Conservation (phyloP, 495 filamentous ascomycete genomes). For the Cryomyces antarcticus region DNA sequence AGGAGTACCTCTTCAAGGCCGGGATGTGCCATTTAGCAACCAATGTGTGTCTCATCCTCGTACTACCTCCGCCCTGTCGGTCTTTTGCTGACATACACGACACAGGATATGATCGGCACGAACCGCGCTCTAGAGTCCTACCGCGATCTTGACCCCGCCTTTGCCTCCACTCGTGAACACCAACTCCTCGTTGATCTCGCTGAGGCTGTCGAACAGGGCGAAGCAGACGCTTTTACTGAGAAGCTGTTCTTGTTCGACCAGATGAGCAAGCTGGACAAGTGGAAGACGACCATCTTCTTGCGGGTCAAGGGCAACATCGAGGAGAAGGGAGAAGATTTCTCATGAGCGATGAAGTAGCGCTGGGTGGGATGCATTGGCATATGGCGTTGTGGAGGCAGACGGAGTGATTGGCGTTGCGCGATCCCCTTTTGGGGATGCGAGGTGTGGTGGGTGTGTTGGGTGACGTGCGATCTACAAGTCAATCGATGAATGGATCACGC, state of each 20-base stretch:
- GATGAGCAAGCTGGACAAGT: constrained; percentile 80
- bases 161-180: constrained; percentile 53
- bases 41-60: constrained; percentile 22
- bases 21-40: constrained; percentile 65
- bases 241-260: constrained; percentile 71
- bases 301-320: constrained; percentile 67
- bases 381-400: no score
- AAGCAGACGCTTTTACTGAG: constrained; percentile 65
- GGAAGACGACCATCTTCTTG: constrained; percentile 77
- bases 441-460: no score
- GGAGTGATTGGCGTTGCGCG: no score
- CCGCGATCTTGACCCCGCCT: constrained; percentile 59
- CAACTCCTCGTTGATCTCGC: constrained; percentile 57
- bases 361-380: neutral
- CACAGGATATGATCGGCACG: constrained; percentile 46
- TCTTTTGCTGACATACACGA: neutral
- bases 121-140: constrained; percentile 64
- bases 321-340: constrained; percentile 55
- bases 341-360: constrained; percentile 17
- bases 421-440: no score
- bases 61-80: neutral
- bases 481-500: no score
- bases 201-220: constrained; percentile 46
- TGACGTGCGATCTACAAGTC: no score
- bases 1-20: constrained; percentile 83